phyloP scores from a whole-genome alignment of 1,284 basidiomycete genomes.

The Farysia itapuensis region DNA sequence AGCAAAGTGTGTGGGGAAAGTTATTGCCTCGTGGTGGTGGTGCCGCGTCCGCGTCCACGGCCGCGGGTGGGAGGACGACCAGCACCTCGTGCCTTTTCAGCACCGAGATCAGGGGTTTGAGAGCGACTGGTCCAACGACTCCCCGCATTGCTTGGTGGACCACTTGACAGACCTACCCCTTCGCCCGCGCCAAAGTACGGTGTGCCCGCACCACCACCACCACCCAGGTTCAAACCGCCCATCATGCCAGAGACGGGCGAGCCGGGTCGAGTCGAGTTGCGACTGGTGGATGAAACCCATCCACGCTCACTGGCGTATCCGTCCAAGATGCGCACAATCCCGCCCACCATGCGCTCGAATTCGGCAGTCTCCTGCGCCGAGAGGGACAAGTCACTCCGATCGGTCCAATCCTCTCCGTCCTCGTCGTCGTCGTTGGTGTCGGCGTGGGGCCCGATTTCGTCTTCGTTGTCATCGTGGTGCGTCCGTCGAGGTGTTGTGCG shows the following conservation, averaged over 20 bases:
- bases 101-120: slow-evolving; percentile 18
- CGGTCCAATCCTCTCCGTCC: slow-evolving; percentile 19
- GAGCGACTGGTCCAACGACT: slow-evolving; percentile 35
- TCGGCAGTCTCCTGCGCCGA: slow-evolving; percentile 48
- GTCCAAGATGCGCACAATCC: slow-evolving; percentile 49
- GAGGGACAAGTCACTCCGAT: slow-evolving; percentile 39
- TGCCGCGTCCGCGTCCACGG: no score
- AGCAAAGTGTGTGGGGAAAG: not conserved
- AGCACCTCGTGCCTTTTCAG: no score
- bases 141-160: slow-evolving; percentile 20
- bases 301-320: slow-evolving; percentile 39
- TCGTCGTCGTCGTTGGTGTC: slow-evolving; percentile 22
- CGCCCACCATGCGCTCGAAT: slow-evolving; percentile 45
- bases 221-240: slow-evolving; percentile 14
- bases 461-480: slow-evolving; percentile 8
- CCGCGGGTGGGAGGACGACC: no score
- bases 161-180: slow-evolving; percentile 4
- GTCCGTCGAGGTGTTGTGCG: not conserved
- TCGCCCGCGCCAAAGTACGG: not conserved
- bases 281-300: slow-evolving; percentile 23
- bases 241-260: slow-evolving; percentile 18
- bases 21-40: slow-evolving; percentile 1
- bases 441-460: slow-evolving; percentile 12
- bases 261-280: slow-evolving; percentile 27
- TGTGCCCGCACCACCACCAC: not conserved